These are phyloP conservation scores for Aspergillus sp. DNA, from an alignment of 2,329 filamentous ascomycete species.

Conservation along the genomic window DNA sequence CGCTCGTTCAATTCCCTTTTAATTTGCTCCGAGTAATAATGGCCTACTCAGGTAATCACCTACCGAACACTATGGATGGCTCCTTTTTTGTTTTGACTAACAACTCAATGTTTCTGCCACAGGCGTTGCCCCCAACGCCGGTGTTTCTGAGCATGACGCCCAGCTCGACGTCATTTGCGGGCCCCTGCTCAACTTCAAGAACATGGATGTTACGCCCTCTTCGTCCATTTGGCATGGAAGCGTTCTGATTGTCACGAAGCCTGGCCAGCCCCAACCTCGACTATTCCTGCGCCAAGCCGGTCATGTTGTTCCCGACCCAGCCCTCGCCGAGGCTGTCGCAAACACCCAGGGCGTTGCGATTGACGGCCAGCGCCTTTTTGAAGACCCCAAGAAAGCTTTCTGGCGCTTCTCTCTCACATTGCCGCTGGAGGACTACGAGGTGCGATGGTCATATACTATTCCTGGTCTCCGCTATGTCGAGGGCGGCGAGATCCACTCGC, in stretches of 20 bases:
- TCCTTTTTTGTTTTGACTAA: neutral
- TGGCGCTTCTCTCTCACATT: conserved; percentile 59
- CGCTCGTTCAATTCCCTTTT: conserved; percentile 1
- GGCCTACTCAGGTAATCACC: conserved; percentile 7
- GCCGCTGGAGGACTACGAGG: conserved; percentile 70
- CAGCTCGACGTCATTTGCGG: conserved; percentile 46
- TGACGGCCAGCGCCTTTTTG: conserved; percentile 58
- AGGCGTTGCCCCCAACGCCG: conserved; percentile 25
- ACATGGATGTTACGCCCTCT: conserved; percentile 39
- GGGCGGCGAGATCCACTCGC: conserved; percentile 54
- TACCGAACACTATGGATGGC: neutral
- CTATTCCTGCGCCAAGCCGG: conserved; percentile 51
- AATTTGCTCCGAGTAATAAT: conserved; percentile 4
- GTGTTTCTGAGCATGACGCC: conserved; percentile 17
- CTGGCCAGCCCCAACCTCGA: conserved; percentile 62
- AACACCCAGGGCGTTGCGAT: conserved; percentile 31
- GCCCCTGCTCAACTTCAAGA: conserved; percentile 51
- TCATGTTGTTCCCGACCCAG: conserved; percentile 26
- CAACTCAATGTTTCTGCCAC: neutral
- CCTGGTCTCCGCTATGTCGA: conserved; percentile 63
- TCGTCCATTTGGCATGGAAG: conserved; percentile 72
- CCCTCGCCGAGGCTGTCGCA: conserved; percentile 16
- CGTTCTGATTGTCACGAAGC: conserved; percentile 76
- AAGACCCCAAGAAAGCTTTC: conserved; percentile 60
- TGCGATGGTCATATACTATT: conserved; percentile 76